Percentiles rank a stretch among this genome's conserved stretches.
These are phyloP conservation scores for Waltergamsia citrina DNA, from an alignment of 2,329 filamentous ascomycete species.

Conservation along the genomic window DNA sequence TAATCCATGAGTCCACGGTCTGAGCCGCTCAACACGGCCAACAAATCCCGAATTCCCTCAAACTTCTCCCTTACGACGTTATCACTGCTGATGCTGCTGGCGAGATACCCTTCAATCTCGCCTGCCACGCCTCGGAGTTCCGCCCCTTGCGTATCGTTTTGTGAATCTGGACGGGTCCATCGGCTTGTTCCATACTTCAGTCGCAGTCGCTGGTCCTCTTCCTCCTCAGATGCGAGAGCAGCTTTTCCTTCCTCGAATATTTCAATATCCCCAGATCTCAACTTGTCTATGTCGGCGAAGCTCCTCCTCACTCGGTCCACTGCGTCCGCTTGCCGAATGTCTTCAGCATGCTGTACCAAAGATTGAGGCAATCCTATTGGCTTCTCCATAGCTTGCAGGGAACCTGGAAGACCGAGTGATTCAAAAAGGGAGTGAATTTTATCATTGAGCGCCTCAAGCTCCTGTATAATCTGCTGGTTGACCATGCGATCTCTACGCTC, in stretches of 20 bases:
- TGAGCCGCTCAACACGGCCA: conserved; percentile 68
- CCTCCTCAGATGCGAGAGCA: conserved; percentile 67
- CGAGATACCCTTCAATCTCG: conserved; percentile 84
- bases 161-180: conserved; percentile 66
- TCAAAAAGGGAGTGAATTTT: conserved; percentile 71
- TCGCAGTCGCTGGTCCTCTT: conserved; percentile 70
- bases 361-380: conserved; percentile 81
- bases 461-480: conserved; percentile 76
- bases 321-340: conserved; percentile 85
- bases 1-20: conserved; percentile 78
- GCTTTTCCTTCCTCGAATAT: conserved; percentile 79
- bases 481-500: conserved; percentile 85
- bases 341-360: conserved; percentile 82
- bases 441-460: conserved; percentile 73
- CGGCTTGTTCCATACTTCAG: conserved; percentile 77
- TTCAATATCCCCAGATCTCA: conserved; percentile 70
- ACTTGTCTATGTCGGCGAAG: conserved; percentile 80
- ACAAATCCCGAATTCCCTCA: conserved; percentile 61
- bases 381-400: conserved; percentile 89
- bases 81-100: conserved; percentile 47
- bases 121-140: conserved; percentile 28
- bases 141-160: conserved; percentile 51
- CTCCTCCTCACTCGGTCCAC: conserved; percentile 67
- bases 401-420: conserved; percentile 81
- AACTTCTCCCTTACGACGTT: conserved; percentile 67